Base-by-base conservation (phyloP, 2,329 filamentous ascomycete species). In the Aureobasidium sp. region DNA sequence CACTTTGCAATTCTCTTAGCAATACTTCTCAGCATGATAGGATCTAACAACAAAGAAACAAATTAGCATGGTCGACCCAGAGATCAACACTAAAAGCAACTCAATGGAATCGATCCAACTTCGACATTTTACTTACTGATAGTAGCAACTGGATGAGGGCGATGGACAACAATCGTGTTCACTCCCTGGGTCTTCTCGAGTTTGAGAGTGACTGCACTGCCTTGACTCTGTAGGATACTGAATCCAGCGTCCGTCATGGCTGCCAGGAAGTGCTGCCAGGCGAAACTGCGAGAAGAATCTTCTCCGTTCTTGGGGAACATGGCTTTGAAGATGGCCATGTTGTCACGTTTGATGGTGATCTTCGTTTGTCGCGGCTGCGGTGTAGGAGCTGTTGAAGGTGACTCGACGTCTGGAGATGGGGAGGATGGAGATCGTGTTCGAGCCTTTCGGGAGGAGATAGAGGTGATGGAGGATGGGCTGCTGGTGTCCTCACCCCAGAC, bases 181-280 rank as follows among this genome's bases (percentile, higher is more conserved):
- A 21, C 21, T 21, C 21, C 21, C 21, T 21, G 21, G 21, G 21
- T 21, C 21, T 21, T 21, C 21, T 21, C n/a, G 9, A 47, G 10
- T 16, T 50, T 63, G 49, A 67, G 65, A 0, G 62, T 65, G 25
- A 66, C 59, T 3, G 61, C 63, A 6, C 63, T 66, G 10, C 66
- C 66, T 3, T 62, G 61, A 27, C 49, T 62, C 3, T 61, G 66
- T 0, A 48, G 53, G 13, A 61, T 65, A 0, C 55, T 61, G 54
- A 67, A 64, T 27, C 64, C 66, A 3, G 63, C 61, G 29, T 66
- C 65, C 7, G 50, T 34, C 60, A 67, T 58, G 3, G 66, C 65
- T 3, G 54, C 47, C 1, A 62, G 45, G n/a, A 68, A 62, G 30
- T 59, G n/a, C 15, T 61, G 42, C 67, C 66, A 68, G 3, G 30